Percentiles rank a stretch among this genome's conserved stretches.
Conservation (phyloP, 2,329 filamentous ascomycete genomes). For the Dothideomycetidae sp. region DNA sequence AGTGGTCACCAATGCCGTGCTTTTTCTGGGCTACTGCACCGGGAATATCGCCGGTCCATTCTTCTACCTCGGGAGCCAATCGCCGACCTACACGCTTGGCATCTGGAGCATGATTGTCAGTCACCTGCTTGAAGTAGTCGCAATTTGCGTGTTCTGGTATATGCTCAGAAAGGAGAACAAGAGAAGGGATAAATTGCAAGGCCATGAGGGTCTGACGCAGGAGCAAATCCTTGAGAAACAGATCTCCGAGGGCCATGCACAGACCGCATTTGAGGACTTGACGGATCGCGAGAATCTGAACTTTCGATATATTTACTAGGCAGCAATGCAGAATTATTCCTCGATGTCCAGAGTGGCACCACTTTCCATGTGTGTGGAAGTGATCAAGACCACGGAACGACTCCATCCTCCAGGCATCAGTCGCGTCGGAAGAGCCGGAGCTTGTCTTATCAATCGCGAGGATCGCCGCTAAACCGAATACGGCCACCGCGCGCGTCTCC, state of each 20-base stretch:
- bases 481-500: no score
- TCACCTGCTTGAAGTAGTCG: slow-evolving; percentile 37
- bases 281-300: slow-evolving; percentile 41
- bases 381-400: no score
- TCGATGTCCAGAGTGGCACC: no score
- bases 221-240: slow-evolving; percentile 30
- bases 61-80: slow-evolving; percentile 45
- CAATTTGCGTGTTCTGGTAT: slow-evolving; percentile 33
- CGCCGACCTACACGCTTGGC: slow-evolving; percentile 35
- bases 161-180: slow-evolving; percentile 37
- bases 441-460: no score
- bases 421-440: no score
- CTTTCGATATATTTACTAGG: slow-evolving; percentile 22
- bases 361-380: no score
- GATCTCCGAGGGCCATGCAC: slow-evolving; percentile 33
- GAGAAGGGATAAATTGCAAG: slow-evolving; percentile 35
- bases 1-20: slow-evolving; percentile 47
- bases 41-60: slow-evolving; percentile 50
- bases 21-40: slow-evolving; percentile 46
- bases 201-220: slow-evolving; percentile 12
- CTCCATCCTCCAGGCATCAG: no score
- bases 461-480: no score
- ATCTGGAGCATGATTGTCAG: slow-evolving; percentile 45
- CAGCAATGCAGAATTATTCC: no score
- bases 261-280: slow-evolving; percentile 40